Conservation (phyloP, 768 basidiomycete species). For the Pisolithus sp. region DNA sequence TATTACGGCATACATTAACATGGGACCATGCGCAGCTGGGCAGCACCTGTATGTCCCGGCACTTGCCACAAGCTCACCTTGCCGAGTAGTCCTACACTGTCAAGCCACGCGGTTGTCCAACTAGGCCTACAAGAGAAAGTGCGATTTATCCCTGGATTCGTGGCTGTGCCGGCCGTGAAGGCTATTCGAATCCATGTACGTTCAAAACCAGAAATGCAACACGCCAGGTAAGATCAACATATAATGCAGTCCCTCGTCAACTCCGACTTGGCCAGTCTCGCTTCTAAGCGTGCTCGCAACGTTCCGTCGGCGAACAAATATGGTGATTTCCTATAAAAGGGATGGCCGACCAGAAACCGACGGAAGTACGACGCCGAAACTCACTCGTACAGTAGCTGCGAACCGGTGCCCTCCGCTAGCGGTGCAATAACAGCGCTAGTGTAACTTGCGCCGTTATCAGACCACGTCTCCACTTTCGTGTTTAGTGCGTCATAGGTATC, state of each 20-base stretch:
- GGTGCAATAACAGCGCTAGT: slow-evolving; percentile 28
- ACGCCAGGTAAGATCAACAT: slow-evolving; percentile 22
- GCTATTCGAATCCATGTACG: not conserved
- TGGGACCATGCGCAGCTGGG: too few relatives aligned
- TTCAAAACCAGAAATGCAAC: not conserved
- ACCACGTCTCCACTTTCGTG: slow-evolving; percentile 5
- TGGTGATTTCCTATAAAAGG: slow-evolving; percentile 32
- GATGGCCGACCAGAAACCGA: not conserved
- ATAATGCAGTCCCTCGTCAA: slow-evolving; percentile 34
- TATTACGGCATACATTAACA: too few relatives aligned
- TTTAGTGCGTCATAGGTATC: not conserved
- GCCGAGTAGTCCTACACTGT: too few relatives aligned
- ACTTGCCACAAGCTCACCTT: too few relatives aligned
- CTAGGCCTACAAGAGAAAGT: too few relatives aligned
- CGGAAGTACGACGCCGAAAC: slow-evolving; percentile 13
- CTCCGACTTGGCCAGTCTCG: slow-evolving; percentile 31
- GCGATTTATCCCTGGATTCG: too few relatives aligned
- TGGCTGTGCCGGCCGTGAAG: too few relatives aligned
- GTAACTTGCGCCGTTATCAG: slow-evolving; percentile 4
- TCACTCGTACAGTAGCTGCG: slow-evolving; percentile 46
- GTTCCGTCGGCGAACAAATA: slow-evolving; percentile 40
- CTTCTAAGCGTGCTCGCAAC: slow-evolving; percentile 40
- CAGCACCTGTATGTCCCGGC: too few relatives aligned
- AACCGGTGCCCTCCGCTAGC: slow-evolving; percentile 35
- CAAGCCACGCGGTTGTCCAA: too few relatives aligned